Base-by-base conservation (phyloP, 306 rosid genomes). In the Echinosophora koreensis region DNA sequence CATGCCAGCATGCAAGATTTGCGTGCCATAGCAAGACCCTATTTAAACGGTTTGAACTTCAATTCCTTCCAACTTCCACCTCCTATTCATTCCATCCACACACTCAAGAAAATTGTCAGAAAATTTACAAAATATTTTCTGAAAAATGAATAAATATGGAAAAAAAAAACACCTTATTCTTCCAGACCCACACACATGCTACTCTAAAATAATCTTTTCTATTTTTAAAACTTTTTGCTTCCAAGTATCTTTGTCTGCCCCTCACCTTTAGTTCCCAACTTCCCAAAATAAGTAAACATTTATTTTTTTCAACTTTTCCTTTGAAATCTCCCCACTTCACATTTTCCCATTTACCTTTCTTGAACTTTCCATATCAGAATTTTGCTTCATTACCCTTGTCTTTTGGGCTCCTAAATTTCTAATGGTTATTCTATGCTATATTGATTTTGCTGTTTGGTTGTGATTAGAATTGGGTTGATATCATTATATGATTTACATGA, bases 381-480 rank as follows among this genome's bases (percentile, higher is more conserved):
- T 71, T 62, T 80, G 73, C 74, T 81, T 81, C 79, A 6, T 42
- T 34, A 63, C 28, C 59, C 18, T 64, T 71, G 39, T 76, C 38
- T 55, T 68, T 56, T 80, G 60, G 42, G 80, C 63, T 82, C 78
- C 61, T 41, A 66, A 66, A 78, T 63, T 82, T 80, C 61, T 41
- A 70, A 66, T 82, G 65, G 57, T 77, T 73, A 66, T 54, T 54
- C 49, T 54, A 32, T 27, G 15, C 73, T 27, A 42, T 8, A 49
- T 56, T 18, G 15, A 61, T 80, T 77, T 13, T 82, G 41, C 54
- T 75, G 38, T 64, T 49, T 61, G 69, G 16, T 56, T 62, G 51
- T 78, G 27, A 69, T 71, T 74, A 81, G 82, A 83, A 76, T 81
- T 83, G 81, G 68, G 69, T 77, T 64, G 70, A 79, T 51, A 67